phyloP scores from a whole-genome alignment of 768 basidiomycete genomes.

The Mrakia gelida region DNA sequence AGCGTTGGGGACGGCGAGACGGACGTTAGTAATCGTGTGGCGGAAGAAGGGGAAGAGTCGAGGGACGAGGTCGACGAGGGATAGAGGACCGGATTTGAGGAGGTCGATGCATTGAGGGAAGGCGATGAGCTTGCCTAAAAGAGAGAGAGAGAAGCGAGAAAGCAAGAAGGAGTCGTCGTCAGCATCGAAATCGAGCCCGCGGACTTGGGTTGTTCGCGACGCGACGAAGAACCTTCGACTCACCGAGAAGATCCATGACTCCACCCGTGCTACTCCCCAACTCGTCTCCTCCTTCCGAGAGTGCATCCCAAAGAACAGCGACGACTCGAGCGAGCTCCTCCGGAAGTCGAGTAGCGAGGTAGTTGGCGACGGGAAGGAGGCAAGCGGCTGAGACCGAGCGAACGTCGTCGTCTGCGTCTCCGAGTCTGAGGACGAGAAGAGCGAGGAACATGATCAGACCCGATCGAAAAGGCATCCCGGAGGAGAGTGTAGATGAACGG shows the following conservation, averaged over 20 bases:
- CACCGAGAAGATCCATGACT: slow-evolving; percentile 96
- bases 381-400: slow-evolving; percentile 91
- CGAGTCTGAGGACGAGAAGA: slow-evolving; percentile 54
- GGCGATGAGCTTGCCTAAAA: slow-evolving; percentile 71
- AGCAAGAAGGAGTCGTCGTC: background rate
- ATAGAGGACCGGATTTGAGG: slow-evolving; percentile 57
- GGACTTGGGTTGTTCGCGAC: background rate
- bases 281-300: slow-evolving; percentile 92
- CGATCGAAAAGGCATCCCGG: too few relatives aligned
- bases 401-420: slow-evolving; percentile 92
- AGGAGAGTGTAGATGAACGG: background rate
- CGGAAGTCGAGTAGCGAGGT: slow-evolving; percentile 65
- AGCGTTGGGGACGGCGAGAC: slow-evolving; percentile 85
- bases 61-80: slow-evolving; percentile 70
- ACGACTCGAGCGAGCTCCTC: slow-evolving; percentile 69
- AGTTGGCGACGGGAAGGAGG: slow-evolving; percentile 75
- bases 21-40: slow-evolving; percentile 89
- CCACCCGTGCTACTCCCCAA: slow-evolving; percentile 92
- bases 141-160: background rate
- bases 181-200: background rate
- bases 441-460: background rate
- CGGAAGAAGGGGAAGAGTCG: slow-evolving; percentile 94
- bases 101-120: slow-evolving; percentile 72
- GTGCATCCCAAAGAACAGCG: slow-evolving; percentile 81
- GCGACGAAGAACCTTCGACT: slow-evolving; percentile 28